These are phyloP conservation scores for Phaeosphaeriaceae sp. DNA, from an alignment of 2,329 filamentous ascomycete genomes.

Conservation along the genomic window DNA sequence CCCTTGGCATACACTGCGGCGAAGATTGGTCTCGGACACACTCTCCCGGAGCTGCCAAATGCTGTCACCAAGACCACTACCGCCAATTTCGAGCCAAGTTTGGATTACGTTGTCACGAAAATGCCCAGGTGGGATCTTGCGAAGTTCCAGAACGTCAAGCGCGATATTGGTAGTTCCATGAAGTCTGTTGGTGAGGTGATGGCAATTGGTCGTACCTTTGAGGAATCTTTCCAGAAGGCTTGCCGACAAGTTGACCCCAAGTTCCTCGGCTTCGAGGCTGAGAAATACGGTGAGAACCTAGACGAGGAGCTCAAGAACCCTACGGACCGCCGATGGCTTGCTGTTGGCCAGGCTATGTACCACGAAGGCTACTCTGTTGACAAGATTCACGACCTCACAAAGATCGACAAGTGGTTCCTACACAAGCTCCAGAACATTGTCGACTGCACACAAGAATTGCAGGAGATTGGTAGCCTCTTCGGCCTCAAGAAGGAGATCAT, in stretches of 20 bases:
- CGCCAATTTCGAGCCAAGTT: slow-evolving; percentile 95
- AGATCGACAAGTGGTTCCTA: slow-evolving; percentile 99
- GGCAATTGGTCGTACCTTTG: slow-evolving; percentile 97
- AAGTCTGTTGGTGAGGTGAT: slow-evolving; percentile 99
- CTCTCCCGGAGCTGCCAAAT: slow-evolving; percentile 92
- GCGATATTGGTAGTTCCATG: slow-evolving; percentile 97
- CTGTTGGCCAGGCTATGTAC: slow-evolving; percentile 96
- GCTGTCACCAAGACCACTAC: slow-evolving; percentile 98
- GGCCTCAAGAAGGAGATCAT: slow-evolving; percentile 88
- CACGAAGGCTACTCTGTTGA: slow-evolving; percentile 96
- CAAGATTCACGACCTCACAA: slow-evolving; percentile 88
- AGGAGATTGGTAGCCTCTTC: slow-evolving; percentile 81
- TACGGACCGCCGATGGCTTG: slow-evolving; percentile 95
- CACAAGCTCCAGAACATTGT: slow-evolving; percentile 98
- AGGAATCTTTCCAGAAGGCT: slow-evolving; percentile 99
- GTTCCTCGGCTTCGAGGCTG: slow-evolving; percentile 92
- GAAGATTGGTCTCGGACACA: slow-evolving; percentile 97
- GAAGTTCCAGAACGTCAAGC: slow-evolving; percentile 99
- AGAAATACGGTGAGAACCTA: slow-evolving; percentile 84
- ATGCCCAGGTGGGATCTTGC: slow-evolving; percentile 97
- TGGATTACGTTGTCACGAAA: slow-evolving; percentile 98
- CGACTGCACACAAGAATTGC: slow-evolving; percentile 83
- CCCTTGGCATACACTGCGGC: slow-evolving; percentile 96
- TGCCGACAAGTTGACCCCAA: slow-evolving; percentile 95
- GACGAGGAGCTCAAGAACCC: slow-evolving; percentile 91